phyloP scores from a whole-genome alignment of 2,329 filamentous ascomycete genomes.

The Plenodomus biglobosus region DNA sequence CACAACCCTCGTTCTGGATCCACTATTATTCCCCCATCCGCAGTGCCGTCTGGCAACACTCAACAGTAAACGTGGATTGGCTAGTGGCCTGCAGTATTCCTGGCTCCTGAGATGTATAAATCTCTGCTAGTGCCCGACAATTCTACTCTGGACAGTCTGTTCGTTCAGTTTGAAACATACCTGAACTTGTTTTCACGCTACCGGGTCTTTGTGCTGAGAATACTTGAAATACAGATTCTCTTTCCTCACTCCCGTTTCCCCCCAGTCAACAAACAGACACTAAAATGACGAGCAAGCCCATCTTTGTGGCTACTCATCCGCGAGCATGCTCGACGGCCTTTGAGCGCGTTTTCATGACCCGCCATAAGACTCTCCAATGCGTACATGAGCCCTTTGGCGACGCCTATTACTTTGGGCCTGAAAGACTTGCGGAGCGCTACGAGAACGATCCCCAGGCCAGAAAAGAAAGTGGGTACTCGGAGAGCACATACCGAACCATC shows the following conservation, averaged over 20 bases:
- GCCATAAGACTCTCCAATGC: constrained; percentile 75
- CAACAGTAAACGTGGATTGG: constrained; percentile 35
- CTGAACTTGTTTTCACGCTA: constrained; percentile 17
- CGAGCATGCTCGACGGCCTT: constrained; percentile 96
- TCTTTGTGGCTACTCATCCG: constrained; percentile 93
- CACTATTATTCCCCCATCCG: constrained; percentile 23
- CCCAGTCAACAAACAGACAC: constrained; percentile 8
- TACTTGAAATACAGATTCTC: constrained; percentile 31
- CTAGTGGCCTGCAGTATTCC: constrained; percentile 14
- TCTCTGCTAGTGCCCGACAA: constrained; percentile 24
- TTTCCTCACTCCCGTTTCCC: constrained; percentile 7
- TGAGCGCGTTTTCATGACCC: constrained; percentile 97
- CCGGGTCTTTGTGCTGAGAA: constrained; percentile 10
- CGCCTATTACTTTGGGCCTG: constrained; percentile 93
- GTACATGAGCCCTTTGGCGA: constrained; percentile 97
- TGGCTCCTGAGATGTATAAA: constrained; percentile 22
- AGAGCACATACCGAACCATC: constrained; percentile 74
- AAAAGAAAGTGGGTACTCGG: constrained; percentile 63
- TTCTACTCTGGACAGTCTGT: constrained; percentile 17
- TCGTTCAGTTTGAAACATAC: constrained; percentile 33
- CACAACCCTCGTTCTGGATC: constrained; percentile 14
- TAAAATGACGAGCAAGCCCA: constrained; percentile 72
- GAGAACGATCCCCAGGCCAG: constrained; percentile 63
- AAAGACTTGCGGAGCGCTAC: constrained; percentile 79
- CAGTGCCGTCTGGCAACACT: constrained; percentile 14